Evolutionary conservation across 805 yeast species (phyloP).

Genomic region (Lachancea sp.): DNA sequence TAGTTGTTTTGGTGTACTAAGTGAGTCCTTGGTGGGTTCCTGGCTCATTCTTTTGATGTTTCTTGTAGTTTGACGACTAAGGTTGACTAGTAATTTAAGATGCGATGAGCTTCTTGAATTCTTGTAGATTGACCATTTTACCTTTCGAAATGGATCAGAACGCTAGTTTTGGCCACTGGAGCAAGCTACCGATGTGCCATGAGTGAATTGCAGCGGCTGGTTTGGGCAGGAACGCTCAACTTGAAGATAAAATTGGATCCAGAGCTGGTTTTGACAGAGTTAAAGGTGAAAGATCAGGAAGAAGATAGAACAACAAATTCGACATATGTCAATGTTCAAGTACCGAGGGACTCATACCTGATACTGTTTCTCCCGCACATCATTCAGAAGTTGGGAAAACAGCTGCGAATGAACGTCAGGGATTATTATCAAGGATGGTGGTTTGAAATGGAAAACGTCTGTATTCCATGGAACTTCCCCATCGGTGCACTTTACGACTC

Average conservation of each 20-base stretch:
- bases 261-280: conserved; percentile 7
- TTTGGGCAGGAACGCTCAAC: conserved; percentile 54
- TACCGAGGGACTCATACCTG: conserved; percentile 47
- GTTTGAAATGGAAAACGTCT: conserved; percentile 60
- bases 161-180: background rate
- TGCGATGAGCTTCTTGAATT: conserved; percentile 2
- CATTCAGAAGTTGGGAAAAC: conserved; percentile 34
- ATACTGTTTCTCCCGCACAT: conserved; percentile 38
- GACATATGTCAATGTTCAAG: conserved; percentile 18
- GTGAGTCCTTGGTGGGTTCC: background rate
- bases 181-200: conserved; percentile 6
- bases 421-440: conserved; percentile 39
- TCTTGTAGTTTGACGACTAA: background rate
- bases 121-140: background rate
- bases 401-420: conserved; percentile 26
- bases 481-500: conserved; percentile 61
- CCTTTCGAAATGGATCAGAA: background rate
- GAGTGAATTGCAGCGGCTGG: conserved; percentile 32
- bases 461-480: conserved; percentile 74
- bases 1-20: conserved; percentile 10
- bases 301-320: conserved; percentile 8
- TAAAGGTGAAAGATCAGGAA: conserved; percentile 10
- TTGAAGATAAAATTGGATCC: conserved; percentile 33
- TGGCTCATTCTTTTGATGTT: background rate
- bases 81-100: background rate